Evolutionary conservation across 2,329 filamentous ascomycete species (phyloP).

Genomic region (Biscogniauxia sp.): DNA sequence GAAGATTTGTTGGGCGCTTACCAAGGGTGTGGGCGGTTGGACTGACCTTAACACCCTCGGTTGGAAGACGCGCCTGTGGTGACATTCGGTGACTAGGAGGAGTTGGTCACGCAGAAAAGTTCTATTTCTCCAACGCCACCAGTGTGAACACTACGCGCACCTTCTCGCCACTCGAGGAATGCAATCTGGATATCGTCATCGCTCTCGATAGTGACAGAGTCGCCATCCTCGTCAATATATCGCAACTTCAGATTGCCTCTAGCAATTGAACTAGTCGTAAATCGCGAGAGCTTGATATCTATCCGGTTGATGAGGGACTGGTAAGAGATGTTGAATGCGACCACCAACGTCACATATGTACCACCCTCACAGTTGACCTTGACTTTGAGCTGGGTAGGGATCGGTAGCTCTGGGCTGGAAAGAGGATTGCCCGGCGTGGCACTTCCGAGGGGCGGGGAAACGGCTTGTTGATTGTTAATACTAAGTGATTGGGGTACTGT

Average conservation of each 20-base stretch:
- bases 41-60: background rate
- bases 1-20: background rate
- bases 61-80: background rate
- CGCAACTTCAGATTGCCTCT: constrained; percentile 81
- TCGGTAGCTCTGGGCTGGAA: constrained; percentile 49
- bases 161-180: constrained; percentile 90
- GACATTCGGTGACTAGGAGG: constrained; percentile 11
- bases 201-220: constrained; percentile 88
- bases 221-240: constrained; percentile 89
- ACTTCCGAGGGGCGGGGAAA: constrained; percentile 46
- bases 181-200: constrained; percentile 97
- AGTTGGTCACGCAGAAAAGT: constrained; percentile 69
- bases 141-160: constrained; percentile 51
- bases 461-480: constrained; percentile 40
- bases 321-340: constrained; percentile 92
- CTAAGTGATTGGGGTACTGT: constrained; percentile 36
- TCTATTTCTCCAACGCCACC: constrained; percentile 87
- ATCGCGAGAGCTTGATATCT: constrained; percentile 87
- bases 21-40: background rate
- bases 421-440: constrained; percentile 32
- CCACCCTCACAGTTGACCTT: constrained; percentile 85
- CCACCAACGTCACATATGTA: constrained; percentile 93
- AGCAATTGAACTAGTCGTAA: constrained; percentile 79
- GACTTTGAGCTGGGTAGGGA: constrained; percentile 82
- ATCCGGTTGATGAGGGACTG: constrained; percentile 92